These are phyloP conservation scores for Solanum okadae DNA, from an alignment of 257 asterid species.

Conservation along the genomic window DNA sequence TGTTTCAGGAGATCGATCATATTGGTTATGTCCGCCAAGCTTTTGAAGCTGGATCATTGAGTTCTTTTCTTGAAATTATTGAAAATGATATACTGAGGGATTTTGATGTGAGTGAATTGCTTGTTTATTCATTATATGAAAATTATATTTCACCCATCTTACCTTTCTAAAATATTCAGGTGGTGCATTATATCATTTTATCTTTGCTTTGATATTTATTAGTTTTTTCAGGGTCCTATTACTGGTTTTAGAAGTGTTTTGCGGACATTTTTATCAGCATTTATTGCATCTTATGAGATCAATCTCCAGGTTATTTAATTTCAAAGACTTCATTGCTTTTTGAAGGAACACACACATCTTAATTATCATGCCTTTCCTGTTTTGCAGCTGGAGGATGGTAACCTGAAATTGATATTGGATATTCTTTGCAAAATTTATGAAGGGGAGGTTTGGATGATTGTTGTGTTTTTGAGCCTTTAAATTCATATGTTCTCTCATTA, in stretches of 20 bases:
- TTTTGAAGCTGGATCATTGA: conserved; percentile 68
- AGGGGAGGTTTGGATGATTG: conserved; percentile 70
- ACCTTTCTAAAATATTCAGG: neutral
- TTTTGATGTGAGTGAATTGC: conserved; percentile 59
- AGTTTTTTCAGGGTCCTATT: conserved; percentile 51
- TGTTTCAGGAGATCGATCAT: conserved; percentile 81
- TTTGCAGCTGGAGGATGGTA: conserved; percentile 66
- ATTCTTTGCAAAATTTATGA: conserved; percentile 73
- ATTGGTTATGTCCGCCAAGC: conserved; percentile 84
- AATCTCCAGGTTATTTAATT: conserved; percentile 60
- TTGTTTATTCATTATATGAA: neutral
- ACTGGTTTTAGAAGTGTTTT: conserved; percentile 76
- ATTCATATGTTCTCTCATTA: neutral
- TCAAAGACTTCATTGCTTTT: neutral
- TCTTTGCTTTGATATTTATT: neutral
- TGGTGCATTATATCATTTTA: neutral
- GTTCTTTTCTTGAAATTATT: conserved; percentile 68
- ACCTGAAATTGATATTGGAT: conserved; percentile 66
- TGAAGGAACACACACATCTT: neutral
- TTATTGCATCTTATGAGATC: conserved; percentile 87
- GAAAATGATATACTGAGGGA: conserved; percentile 57
- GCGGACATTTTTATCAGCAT: conserved; percentile 80
- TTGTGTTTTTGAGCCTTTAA: neutral
- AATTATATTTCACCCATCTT: neutral
- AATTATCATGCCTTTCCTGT: conserved; percentile 8